Conservation (phyloP, 345 rosid genomes). For the Gossypioides kirkii region DNA sequence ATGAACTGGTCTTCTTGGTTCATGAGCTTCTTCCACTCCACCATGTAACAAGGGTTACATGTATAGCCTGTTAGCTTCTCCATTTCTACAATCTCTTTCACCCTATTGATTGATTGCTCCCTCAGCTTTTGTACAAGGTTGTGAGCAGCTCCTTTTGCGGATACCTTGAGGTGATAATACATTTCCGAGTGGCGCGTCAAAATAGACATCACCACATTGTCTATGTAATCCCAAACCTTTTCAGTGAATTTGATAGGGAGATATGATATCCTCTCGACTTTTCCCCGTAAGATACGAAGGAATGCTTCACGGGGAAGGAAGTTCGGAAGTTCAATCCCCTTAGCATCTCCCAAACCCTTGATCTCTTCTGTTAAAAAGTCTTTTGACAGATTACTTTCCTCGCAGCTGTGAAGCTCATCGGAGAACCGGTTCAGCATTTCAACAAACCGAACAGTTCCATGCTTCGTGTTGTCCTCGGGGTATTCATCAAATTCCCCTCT, state of each 20-base stretch:
- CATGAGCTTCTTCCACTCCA: background rate
- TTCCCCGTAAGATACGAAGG: background rate
- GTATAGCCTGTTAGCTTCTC: background rate
- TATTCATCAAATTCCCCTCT: background rate
- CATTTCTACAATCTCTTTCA: background rate
- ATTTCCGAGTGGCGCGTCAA: background rate
- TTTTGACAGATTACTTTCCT: background rate
- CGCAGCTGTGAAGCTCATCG: background rate
- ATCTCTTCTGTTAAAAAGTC: background rate
- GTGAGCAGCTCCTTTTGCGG: background rate
- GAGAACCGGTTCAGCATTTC: background rate
- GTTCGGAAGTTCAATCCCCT: background rate
- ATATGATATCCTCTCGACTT: background rate
- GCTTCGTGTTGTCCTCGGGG: background rate
- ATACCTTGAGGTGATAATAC: background rate
- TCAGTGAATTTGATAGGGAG: background rate
- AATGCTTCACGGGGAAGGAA: background rate
- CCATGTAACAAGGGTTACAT: background rate
- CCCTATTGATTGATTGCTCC: background rate
- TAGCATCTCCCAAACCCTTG: background rate
- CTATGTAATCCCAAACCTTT: background rate
- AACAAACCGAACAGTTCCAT: background rate
- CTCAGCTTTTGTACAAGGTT: background rate
- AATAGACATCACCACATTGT: background rate
- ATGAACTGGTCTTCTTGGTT: background rate